Conservation (phyloP, 768 basidiomycete genomes). For the Lyophyllum semitale region DNA sequence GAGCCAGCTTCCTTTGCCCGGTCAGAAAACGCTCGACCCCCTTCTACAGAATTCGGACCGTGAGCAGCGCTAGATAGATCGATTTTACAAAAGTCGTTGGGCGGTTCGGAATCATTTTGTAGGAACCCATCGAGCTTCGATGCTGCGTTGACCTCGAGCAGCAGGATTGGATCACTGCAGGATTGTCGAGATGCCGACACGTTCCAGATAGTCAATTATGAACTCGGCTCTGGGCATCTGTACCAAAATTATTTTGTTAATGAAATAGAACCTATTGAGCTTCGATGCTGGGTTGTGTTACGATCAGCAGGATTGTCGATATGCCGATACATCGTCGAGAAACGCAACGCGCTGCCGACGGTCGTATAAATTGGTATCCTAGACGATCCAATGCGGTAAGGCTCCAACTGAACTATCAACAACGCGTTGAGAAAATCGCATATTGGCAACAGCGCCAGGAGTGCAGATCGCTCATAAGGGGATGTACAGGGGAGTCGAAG, state of each 20-base stretch:
- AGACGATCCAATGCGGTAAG: neutral
- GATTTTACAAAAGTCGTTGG: too few species aligned
- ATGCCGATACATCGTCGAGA: neutral
- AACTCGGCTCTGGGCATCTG: too few species aligned
- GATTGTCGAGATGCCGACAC: too few species aligned
- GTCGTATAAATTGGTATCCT: neutral
- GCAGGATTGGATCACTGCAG: too few species aligned
- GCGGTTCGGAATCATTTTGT: too few species aligned
- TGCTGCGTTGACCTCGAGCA: too few species aligned
- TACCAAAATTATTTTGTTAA: neutral
- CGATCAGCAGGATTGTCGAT: neutral
- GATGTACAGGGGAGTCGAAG: neutral
- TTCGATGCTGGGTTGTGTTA: neutral
- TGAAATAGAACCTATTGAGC: neutral
- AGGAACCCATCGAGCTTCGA: too few species aligned
- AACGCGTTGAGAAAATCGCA: neutral
- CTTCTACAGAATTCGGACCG: constrained; percentile 91
- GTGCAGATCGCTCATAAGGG: neutral
- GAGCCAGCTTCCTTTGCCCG: constrained; percentile 61
- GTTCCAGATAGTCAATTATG: too few species aligned
- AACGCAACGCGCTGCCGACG: neutral
- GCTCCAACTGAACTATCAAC: neutral
- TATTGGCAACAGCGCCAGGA: neutral
- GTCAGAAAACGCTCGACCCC: constrained; percentile 79
- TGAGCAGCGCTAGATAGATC: too few species aligned